Evolutionary conservation across 139 green algal species (phyloP).

Genomic region (Chlorella sp.): DNA sequence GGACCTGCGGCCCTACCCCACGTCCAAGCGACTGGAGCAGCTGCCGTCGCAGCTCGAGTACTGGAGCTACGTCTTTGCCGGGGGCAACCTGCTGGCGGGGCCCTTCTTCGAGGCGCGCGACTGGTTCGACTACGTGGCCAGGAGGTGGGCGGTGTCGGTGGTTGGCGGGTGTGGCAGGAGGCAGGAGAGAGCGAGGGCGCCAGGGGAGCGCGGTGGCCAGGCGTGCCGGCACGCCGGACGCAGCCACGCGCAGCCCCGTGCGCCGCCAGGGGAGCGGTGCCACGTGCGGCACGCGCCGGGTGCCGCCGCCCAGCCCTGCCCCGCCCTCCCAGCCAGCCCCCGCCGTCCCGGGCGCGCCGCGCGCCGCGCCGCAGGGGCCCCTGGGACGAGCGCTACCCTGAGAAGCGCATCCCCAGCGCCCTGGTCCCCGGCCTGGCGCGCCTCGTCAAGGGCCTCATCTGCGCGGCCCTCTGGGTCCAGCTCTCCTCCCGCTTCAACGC

Average conservation of each 20-base stretch:
- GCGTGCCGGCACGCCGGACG: no score
- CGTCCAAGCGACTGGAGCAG: constrained; percentile 30
- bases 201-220: no score
- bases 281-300: no score
- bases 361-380: no score
- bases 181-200: no score
- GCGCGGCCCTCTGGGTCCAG: constrained; percentile 44
- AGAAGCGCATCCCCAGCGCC: constrained; percentile 26
- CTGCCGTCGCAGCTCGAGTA: constrained; percentile 71
- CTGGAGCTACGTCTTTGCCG: constrained; percentile 72
- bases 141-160: no score
- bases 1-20: constrained; percentile 17
- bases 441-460: constrained; percentile 53
- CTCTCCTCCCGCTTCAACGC: constrained; percentile 18
- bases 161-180: no score
- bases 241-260: no score
- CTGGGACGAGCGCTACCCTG: constrained; percentile 21
- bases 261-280: no score
- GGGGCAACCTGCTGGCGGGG: constrained; percentile 84
- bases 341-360: no score
- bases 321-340: no score
- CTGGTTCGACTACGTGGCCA: constrained; percentile 79
- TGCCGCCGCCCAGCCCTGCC: no score
- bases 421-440: constrained; percentile 37
- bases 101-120: constrained; percentile 80